Conservation (phyloP, 768 basidiomycete genomes). For the Trametes gibbosa region DNA sequence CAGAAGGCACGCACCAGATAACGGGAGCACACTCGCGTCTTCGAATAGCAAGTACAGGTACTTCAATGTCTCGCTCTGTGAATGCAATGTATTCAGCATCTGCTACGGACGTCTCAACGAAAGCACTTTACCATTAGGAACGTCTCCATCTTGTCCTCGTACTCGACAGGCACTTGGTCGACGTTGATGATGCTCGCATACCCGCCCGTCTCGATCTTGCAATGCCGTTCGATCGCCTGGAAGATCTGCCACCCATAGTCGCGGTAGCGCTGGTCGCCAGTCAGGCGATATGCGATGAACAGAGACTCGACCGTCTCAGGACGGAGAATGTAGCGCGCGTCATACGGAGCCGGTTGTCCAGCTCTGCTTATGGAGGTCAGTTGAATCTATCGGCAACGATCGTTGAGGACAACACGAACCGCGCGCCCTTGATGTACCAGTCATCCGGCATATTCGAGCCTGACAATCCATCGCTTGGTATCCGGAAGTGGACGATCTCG, state of each 20-base stretch:
- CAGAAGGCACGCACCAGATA: slow-evolving; percentile 56
- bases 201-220: slow-evolving; percentile 72
- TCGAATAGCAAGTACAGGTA: slow-evolving; percentile 88
- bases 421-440: slow-evolving; percentile 90
- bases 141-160: slow-evolving; percentile 94
- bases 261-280: slow-evolving; percentile 79
- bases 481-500: slow-evolving; percentile 86
- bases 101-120: background rate
- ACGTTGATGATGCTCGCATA: slow-evolving; percentile 86
- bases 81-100: background rate
- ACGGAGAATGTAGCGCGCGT: slow-evolving; percentile 93
- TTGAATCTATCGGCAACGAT: background rate
- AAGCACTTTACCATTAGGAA: slow-evolving; percentile 71
- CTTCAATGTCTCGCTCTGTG: slow-evolving; percentile 84
- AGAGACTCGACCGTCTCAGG: slow-evolving; percentile 95
- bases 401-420: slow-evolving; percentile 47
- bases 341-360: slow-evolving; percentile 47
- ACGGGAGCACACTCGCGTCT: slow-evolving; percentile 65
- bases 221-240: slow-evolving; percentile 82
- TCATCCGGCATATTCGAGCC: slow-evolving; percentile 49
- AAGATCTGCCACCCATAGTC: slow-evolving; percentile 88
- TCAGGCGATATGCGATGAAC: slow-evolving; percentile 88
- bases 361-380: slow-evolving; percentile 14
- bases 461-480: slow-evolving; percentile 53
- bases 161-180: slow-evolving; percentile 62